Evolutionary conservation across 495 filamentous ascomycete genomes (phyloP).

Genomic region (Aspergillus steynii): DNA sequence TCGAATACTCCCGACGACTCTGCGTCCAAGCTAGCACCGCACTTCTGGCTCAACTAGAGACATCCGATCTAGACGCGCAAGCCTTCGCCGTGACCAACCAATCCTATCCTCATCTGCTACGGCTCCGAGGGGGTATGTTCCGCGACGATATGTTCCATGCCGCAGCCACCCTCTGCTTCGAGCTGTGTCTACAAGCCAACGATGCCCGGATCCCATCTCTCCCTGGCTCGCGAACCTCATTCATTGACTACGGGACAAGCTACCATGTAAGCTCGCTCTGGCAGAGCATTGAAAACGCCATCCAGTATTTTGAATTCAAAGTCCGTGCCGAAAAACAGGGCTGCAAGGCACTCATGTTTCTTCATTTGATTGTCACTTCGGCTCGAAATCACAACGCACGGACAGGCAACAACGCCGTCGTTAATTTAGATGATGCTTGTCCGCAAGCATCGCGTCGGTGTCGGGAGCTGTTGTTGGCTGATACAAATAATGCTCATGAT

Average conservation of each 20-base stretch:
- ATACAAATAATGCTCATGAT: neutral
- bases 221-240: neutral
- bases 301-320: slow-evolving; percentile 16
- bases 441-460: slow-evolving; percentile 5
- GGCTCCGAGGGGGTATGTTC: slow-evolving; percentile 11
- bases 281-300: slow-evolving; percentile 8
- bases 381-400: neutral
- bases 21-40: neutral
- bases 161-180: slow-evolving; percentile 14
- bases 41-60: neutral
- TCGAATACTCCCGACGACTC: neutral
- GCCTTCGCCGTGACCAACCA: neutral
- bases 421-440: slow-evolving; percentile 4
- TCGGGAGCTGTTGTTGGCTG: slow-evolving; percentile 2
- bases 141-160: slow-evolving; percentile 17
- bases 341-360: slow-evolving; percentile 10
- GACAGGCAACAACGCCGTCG: neutral
- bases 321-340: slow-evolving; percentile 14
- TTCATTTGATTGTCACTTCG: slow-evolving; percentile 1
- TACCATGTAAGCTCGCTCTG: slow-evolving; percentile 1
- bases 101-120: neutral
- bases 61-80: neutral
- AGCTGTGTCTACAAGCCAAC: slow-evolving; percentile 13
- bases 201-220: slow-evolving; percentile 1
- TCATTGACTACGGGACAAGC: neutral